Base-by-base conservation (phyloP, 768 basidiomycete genomes). In the Amanita inopinata region DNA sequence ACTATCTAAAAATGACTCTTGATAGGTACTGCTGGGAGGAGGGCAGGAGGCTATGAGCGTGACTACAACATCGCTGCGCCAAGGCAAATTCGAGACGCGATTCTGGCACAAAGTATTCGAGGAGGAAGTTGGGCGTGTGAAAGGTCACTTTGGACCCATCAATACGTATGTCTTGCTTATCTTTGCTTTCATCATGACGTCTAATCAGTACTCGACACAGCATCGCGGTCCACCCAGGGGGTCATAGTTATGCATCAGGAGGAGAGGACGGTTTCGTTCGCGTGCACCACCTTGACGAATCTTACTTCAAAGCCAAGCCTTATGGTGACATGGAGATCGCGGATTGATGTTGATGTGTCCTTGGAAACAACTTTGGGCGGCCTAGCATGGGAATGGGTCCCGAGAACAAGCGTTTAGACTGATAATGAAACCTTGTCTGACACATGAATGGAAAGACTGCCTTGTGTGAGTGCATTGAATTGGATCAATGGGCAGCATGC, bases 31-130 rank as follows among this genome's bases (percentile, higher is more conserved):
- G 23, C 70, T 96, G 17, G 96, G 96, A 33, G 94, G 96, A 61
- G 96, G 96, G 32, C 96, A 98, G 63, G 94, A 96, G 58, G 96
- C 96, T 3, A 94, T 91, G 90, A 80, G 69, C 54, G 96, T 98
- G 38, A 97, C 96, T 10, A 98, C 91, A 5, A 98, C 94, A 0
- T 91, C 90, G 1, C 55, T 79, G 17, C 79, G 96, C 39, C 89
- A 96, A 60, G 96, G 94, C 15, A 96, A 97, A 63, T 99, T 99
- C 60, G 96, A 98, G 65, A 89, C 91, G 8, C 74, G 92, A 28
- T 97, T 99, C 68, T 98, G 92, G 91, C 94, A 99, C 70, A 90
- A 84, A 52, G 71, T 94, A 27, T 86, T 94, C 53, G 92, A 94
- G 62, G 92, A 96, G 67, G 94, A 98, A 60, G 84, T 98, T 41